Percentiles rank a stretch among this genome's conserved stretches.
These are phyloP conservation scores for Trichophyton simii DNA, from an alignment of 2,329 filamentous ascomycete species.

Conservation along the genomic window DNA sequence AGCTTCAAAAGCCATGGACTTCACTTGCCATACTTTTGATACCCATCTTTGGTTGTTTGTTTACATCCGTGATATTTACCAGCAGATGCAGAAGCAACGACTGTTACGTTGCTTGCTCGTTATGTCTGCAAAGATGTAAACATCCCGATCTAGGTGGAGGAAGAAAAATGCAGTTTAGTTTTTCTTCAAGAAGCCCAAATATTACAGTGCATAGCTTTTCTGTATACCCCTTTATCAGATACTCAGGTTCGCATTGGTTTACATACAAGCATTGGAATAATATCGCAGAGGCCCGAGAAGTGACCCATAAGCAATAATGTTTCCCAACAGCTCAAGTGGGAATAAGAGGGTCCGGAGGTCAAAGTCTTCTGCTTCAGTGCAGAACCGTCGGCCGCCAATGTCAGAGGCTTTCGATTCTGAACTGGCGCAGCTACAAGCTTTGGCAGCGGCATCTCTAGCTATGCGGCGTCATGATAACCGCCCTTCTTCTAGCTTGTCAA, in stretches of 20 bases:
- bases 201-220: background rate
- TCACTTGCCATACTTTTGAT: background rate
- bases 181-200: background rate
- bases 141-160: background rate
- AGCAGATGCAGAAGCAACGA: background rate
- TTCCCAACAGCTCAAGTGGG: conserved; percentile 20
- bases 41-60: background rate
- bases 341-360: conserved; percentile 25
- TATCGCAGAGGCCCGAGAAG: too few species aligned
- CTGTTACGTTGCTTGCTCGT: background rate
- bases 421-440: conserved; percentile 24
- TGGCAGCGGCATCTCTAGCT: conserved; percentile 31
- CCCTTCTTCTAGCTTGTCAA: conserved; percentile 5
- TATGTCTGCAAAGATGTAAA: background rate
- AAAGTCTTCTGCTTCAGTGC: conserved; percentile 30
- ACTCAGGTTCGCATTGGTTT: background rate
- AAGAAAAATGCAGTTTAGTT: background rate
- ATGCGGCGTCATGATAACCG: conserved; percentile 28
- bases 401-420: conserved; percentile 22
- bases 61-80: background rate
- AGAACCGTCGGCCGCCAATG: conserved; percentile 16
- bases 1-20: background rate
- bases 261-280: background rate
- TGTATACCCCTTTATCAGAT: background rate
- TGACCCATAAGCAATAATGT: conserved; percentile 13